Base-by-base conservation (phyloP, 2,329 filamentous ascomycete species). In the Colletotrichum filicis region DNA sequence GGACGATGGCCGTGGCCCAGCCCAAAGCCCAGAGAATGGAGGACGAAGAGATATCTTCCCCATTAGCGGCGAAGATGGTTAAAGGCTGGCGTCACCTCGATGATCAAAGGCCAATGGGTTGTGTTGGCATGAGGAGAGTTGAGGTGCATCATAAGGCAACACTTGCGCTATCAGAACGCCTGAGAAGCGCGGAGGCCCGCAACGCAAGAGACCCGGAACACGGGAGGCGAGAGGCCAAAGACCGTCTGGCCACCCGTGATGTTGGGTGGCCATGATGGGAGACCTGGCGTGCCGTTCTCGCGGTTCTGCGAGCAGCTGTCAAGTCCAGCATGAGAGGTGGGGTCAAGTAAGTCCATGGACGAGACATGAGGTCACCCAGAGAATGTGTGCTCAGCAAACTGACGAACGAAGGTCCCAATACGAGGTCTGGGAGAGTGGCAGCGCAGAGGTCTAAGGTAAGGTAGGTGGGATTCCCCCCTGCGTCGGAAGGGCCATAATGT, bases 241-340 rank as follows among this genome's bases (percentile, higher is more conserved):
- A 16, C 61, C 57, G 11, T 28, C n/a, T 28, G 71, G 30, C 71
- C 71, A 74, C 19, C 49, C 68, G 71, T 37, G 68, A 58, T 28
- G 52, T 42, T 57, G 42, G 32, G 32, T 28, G 60, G 71, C 66
- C 66, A 35, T 30, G 60, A 61, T 46, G 56, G 37, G 32, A 42
- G 59, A 56, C 66, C 66, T 60, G 66, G 66, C 69, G 69, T 69
- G 69, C 69, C 65, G 30, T 72, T 53, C 52, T 72, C 32, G 26
- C 42, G 58, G 69, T 14, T 42, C 12, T 16, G 24, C n/a, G 61
- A 5, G 32, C 62, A 56, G 32, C 60, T 26, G 28, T 32, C 46
- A 26, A 22, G 12, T 5, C 32, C 14, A 26, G 9, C 7, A 26
- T 7, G 16, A 35, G 24, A 28, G 35, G n/a, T 22, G 49, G n/a